These are phyloP conservation scores for Luffa acutangula DNA, from an alignment of 306 rosid genomes.

Conservation along the genomic window DNA sequence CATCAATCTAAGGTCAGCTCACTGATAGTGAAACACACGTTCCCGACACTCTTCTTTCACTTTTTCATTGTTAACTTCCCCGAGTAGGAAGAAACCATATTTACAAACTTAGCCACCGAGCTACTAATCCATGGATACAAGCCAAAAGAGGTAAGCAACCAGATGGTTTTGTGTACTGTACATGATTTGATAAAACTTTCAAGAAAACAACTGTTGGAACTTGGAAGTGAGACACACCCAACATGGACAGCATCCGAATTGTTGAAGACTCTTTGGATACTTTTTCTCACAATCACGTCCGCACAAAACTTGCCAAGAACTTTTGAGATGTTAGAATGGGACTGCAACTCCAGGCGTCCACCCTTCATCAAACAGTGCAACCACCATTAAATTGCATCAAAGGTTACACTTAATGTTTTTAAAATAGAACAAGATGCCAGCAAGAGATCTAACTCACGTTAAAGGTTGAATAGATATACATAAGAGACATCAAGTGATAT, in stretches of 20 bases:
- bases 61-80: background rate
- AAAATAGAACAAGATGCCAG: background rate
- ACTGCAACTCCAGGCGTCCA: background rate
- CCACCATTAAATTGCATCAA: background rate
- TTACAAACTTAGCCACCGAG: background rate
- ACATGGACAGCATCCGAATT: background rate
- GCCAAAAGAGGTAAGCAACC: background rate
- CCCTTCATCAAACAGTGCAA: background rate
- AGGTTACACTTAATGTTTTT: background rate
- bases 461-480: background rate
- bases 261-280: background rate
- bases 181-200: background rate
- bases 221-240: background rate
- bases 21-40: conserved; percentile 1
- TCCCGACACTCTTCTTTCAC: background rate
- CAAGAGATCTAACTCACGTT: background rate
- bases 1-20: background rate
- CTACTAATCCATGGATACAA: background rate
- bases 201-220: background rate
- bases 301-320: background rate
- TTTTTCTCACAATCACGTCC: background rate
- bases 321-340: background rate
- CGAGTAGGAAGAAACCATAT: background rate
- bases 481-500: background rate
- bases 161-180: background rate